Base-by-base conservation (phyloP, 352 stramenopile species). In the Thraustochytrium striatum region DNA sequence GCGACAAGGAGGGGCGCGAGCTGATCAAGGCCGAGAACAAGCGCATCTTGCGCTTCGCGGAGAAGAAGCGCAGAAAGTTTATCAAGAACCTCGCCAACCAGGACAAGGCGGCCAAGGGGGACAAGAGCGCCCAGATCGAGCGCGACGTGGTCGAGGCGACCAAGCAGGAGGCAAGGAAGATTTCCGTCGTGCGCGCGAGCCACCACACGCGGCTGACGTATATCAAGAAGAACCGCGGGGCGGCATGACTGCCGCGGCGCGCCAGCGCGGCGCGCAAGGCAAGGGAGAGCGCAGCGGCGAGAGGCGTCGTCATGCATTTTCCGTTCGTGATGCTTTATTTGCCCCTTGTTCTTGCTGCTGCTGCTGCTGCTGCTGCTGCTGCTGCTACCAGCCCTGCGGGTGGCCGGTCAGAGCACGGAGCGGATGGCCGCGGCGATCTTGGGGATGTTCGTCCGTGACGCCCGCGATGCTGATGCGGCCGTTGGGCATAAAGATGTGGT, bases 401-500 rank as follows among this genome's bases (percentile, higher is more conserved):
- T n/a, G n/a, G n/a, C n/a, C n/a, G n/a, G 25, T 52, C 53, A 87
- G 9, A 89, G 87, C 61, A 98, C 93, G 82, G 97, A 94, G 83
- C 94, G 88, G 79, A 99, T 98, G 68, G 91, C 89, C 83, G 95
- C 81, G 36, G 94, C 94, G 81, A 99, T 88, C 86, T 98, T 97
- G 87, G 52, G 98, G 91, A 88, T 98, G 98, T 82, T 94, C 95
- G 69, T 90, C 92, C 79, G 91, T 99, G 13, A 99, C 88, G 79
- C 96, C 95, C 79, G 94, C 94, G 90, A 99, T 97, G 82, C 90
- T 97, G 73, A 98, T 95, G 85, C 96, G 91, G 59, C 96, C 96
- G 87, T 98, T 95, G 44, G 95, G 98, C 87, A 97, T 96, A 88
- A 98, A 99, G 84, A 99, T 97, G 87, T 98, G 92, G 87, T 98